phyloP scores from a whole-genome alignment of 2,329 filamentous ascomycete species.

The Colletotrichum simmondsii region DNA sequence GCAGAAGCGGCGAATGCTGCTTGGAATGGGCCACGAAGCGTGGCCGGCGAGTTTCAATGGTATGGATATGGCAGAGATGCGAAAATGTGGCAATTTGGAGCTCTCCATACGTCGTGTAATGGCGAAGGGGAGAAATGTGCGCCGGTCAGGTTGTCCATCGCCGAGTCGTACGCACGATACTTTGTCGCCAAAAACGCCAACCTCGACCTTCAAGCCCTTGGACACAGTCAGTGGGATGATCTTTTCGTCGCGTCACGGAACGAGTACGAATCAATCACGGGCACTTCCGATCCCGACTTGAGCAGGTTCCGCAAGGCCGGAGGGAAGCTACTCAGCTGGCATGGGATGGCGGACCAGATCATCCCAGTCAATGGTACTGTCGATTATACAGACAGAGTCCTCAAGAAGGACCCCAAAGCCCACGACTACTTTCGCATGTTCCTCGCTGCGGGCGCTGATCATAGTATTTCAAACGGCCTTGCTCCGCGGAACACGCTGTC shows the following conservation, averaged over 20 bases:
- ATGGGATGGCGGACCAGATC: slow-evolving; percentile 50
- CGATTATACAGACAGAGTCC: slow-evolving; percentile 38
- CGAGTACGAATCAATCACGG: slow-evolving; percentile 37
- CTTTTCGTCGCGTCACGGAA: slow-evolving; percentile 35
- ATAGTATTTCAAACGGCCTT: slow-evolving; percentile 50
- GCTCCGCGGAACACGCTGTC: slow-evolving; percentile 37
- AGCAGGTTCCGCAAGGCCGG: slow-evolving; percentile 44
- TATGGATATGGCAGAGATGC: not conserved
- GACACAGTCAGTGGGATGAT: slow-evolving; percentile 8
- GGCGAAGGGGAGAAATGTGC: not conserved
- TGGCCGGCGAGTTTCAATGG: slow-evolving; percentile 3
- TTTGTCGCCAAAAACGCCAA: slow-evolving; percentile 41
- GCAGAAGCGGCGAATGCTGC: slow-evolving; percentile 23
- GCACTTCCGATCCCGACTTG: slow-evolving; percentile 42
- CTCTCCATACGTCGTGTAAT: not conserved
- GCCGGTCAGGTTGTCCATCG: not conserved
- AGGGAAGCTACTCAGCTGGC: slow-evolving; percentile 54
- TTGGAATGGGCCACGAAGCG: slow-evolving; percentile 22
- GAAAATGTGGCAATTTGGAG: not conserved
- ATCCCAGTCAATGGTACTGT: slow-evolving; percentile 45
- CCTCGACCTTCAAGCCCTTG: slow-evolving; percentile 35
- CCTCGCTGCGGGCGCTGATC: slow-evolving; percentile 59
- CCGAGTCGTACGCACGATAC: not conserved
- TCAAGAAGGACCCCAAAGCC: slow-evolving; percentile 44
- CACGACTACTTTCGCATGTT: slow-evolving; percentile 61